Base-by-base conservation (phyloP, 2,329 filamentous ascomycete genomes). In the Aspergillus glaucus region DNA sequence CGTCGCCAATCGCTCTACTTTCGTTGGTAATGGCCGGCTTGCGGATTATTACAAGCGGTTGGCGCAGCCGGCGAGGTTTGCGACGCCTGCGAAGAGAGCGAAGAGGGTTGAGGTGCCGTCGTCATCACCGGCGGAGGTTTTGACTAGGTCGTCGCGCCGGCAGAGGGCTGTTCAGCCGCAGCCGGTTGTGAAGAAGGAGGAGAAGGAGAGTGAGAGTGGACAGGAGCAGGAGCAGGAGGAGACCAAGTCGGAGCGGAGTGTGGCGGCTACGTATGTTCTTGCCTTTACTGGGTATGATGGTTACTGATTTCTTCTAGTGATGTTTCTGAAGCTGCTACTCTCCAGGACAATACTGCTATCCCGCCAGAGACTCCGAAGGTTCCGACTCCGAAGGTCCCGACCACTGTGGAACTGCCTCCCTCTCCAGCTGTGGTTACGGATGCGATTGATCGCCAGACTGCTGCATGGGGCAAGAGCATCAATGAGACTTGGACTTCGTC, bases 11-110 rank as follows among this genome's bases (percentile, higher is more conserved):
- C 76, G 80, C 58, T 74, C 79, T 55, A 77, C 76, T 52, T 85
- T 87, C 64, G 75, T 79, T 46, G 74, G 75, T 50, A 81, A 90
- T 56, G 71, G 83, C 47, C 76, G 75, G 48, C 80, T 95, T 64
- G 73, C 79, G 52, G 82, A 86, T 51, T 96, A 89, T 78, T 96
- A 88, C 75, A 81, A 78, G 78, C 68, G 63, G 60, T 48, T 71
- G 44, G 54, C 50, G 36, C 65, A 51, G 67, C 74, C 62, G 42
- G 64, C 58, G 53, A 67, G 55, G 53, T 58, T 58, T 40, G 51
- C 51, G 41, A 79, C 78, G 43, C 77, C 77, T 6, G 63, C 73
- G 36, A 80, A 80, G 65, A 71, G 70, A 58, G 73, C 75, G 50
- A 59, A 63, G 28, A 66, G 63, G 58, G 53, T 57, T 4, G 71